Base-by-base conservation (phyloP, 352 stramenopile genomes). In the Phytophthora tentaculata region DNA sequence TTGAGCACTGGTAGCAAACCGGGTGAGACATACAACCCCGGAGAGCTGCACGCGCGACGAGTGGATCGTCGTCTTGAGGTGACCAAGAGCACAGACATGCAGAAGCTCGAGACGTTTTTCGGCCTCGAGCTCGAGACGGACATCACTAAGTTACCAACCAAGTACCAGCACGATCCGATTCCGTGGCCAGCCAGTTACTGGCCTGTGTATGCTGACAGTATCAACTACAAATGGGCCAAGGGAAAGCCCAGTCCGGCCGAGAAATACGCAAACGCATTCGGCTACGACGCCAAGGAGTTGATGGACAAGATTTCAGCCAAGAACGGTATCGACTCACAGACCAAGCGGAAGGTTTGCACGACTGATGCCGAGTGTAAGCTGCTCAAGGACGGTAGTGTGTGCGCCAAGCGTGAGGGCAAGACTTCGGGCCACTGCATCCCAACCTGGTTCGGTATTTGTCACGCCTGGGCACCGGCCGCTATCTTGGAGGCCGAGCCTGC, bases 171-270 rank as follows among this genome's bases (percentile, higher is more conserved):
- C 63, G 41, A 81, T 24, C 79, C 79, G 19, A 77, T 84, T 54
- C 74, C 81, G 45, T 92, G 84, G 84, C 82, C 84, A 1, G 76
- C 73, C 47, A 91, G 84, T 69, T 92, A 91, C 68, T 92, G 84
- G 84, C 82, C 84, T 1, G 57, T 78, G 50, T 89, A 79, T 58
- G 69, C 74, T 17, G 83, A 92, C 69, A 81, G 80, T 43, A 84
- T 92, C 62, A 90, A 90, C 53, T 84, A 81, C 64, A 52, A 57
- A 28, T 92, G 81, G 81, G 37, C 58, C 3, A 74, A 78, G 22
- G 56, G 51, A 24, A 58, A 71, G 37, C 65, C 66, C 17, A 86
- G 81, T 53, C 68, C 81, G 7, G 66, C 79, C 0, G 79, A 87
- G 47, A 86, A 86, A 67, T 89, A 89, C 64, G 81, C 77, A 13